Evolutionary conservation across 2,329 filamentous ascomycete species (phyloP).

Genomic region (Acrocalymma vagum): DNA sequence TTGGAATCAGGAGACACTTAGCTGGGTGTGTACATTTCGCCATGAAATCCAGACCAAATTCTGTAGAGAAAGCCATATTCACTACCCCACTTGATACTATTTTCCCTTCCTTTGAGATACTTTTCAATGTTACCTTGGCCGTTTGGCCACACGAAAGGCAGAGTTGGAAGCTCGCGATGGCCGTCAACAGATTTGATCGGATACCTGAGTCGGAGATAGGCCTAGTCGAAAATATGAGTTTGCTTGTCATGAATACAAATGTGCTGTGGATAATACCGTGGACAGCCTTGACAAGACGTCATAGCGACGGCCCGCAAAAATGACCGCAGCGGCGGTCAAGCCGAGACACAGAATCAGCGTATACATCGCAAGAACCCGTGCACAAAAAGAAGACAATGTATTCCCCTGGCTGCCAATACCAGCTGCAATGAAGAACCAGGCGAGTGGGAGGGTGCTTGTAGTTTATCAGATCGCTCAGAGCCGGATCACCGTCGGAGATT

Average conservation of each 20-base stretch:
- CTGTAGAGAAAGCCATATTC: conserved; percentile 49
- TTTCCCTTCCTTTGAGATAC: conserved; percentile 49
- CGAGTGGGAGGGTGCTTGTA: not conserved
- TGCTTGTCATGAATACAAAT: not conserved
- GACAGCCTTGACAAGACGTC: conserved; percentile 3
- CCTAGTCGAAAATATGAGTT: conserved; percentile 5
- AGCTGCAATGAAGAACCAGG: not conserved
- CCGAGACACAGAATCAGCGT: conserved; percentile 1
- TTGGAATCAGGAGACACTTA: conserved; percentile 1
- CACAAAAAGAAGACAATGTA: not conserved
- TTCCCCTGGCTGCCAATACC: too few species aligned
- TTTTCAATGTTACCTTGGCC: conserved; percentile 49
- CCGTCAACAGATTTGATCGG: conserved; percentile 15
- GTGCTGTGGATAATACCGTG: conserved; percentile 2
- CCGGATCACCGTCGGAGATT: conserved; percentile 7
- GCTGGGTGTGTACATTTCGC: conserved; percentile 52
- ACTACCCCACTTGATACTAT: conserved; percentile 42
- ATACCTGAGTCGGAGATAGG: conserved; percentile 7
- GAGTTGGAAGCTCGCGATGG: conserved; percentile 9
- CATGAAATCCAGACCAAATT: conserved; percentile 43
- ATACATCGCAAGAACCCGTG: not conserved
- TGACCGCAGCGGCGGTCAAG: not conserved
- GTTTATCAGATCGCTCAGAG: conserved; percentile 3
- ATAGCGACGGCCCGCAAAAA: conserved; percentile 1
- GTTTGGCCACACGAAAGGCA: conserved; percentile 28